Percentiles rank a stretch among this genome's conserved stretches.
These are phyloP conservation scores for Acephala macrosclerotiorum DNA, from an alignment of 2,329 filamentous ascomycete species.

Conservation along the genomic window DNA sequence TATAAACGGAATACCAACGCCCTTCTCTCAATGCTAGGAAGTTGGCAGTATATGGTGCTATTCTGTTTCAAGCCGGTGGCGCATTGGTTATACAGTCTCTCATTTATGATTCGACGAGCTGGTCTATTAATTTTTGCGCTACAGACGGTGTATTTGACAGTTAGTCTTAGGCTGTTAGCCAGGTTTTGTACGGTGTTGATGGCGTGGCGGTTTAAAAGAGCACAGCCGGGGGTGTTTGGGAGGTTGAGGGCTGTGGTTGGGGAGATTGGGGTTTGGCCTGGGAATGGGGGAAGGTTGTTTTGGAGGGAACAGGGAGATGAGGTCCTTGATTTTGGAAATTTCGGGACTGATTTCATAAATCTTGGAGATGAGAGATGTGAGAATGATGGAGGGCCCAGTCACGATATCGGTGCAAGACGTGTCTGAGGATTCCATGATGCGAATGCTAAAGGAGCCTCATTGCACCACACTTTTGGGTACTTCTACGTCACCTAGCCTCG, in stretches of 20 bases:
- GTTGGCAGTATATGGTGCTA: neutral
- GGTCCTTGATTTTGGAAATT: too few relatives aligned
- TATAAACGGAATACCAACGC: neutral
- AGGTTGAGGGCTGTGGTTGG: neutral
- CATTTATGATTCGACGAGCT: neutral
- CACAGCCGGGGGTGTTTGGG: neutral
- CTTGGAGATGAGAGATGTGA: neutral
- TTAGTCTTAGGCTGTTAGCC: neutral
- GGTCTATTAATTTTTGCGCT: neutral
- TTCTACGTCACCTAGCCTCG: too few relatives aligned
- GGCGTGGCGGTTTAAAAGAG: neutral
- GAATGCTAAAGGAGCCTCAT: too few relatives aligned
- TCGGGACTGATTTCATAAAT: too few relatives aligned
- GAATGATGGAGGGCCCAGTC: too few relatives aligned
- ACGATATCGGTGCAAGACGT: too few relatives aligned
- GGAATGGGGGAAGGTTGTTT: neutral
- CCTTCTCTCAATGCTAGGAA: neutral
- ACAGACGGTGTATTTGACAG: neutral
- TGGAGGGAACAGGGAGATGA: too few relatives aligned
- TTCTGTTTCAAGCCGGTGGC: neutral
- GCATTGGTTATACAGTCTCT: neutral
- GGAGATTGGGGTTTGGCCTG: neutral
- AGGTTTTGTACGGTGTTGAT: neutral
- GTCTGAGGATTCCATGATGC: too few relatives aligned
- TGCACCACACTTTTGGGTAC: too few relatives aligned